These are phyloP conservation scores for Starmera stellimalicola DNA, from an alignment of 1,139 yeast species.

Conservation along the genomic window DNA sequence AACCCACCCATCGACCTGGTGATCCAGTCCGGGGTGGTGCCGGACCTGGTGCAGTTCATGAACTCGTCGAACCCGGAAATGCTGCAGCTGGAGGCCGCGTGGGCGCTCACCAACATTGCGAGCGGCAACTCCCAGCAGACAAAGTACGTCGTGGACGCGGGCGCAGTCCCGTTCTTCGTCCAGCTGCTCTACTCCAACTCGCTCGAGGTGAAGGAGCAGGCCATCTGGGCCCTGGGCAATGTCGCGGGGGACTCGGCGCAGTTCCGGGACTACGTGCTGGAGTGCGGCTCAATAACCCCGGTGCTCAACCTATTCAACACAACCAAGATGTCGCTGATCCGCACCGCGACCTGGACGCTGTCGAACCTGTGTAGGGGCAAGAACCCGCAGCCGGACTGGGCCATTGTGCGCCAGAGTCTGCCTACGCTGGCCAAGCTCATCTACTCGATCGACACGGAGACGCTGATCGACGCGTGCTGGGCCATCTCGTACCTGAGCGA, in stretches of 20 bases:
- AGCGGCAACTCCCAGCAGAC: constrained; percentile 93
- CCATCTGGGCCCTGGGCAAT: constrained; percentile 98
- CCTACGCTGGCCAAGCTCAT: constrained; percentile 90
- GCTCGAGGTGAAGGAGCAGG: constrained; percentile 92
- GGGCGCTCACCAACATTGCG: constrained; percentile 98
- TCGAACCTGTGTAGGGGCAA: constrained; percentile 95
- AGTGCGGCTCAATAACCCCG: constrained; percentile 83
- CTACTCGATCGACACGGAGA: constrained; percentile 85
- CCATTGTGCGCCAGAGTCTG: constrained; percentile 71
- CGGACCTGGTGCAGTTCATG: constrained; percentile 83
- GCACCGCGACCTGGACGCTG: constrained; percentile 98
- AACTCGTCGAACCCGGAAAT: constrained; percentile 62
- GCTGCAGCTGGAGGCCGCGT: constrained; percentile 95
- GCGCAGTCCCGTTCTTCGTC: constrained; percentile 90
- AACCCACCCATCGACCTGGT: constrained; percentile 97
- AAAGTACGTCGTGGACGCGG: constrained; percentile 79
- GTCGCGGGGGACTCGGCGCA: constrained; percentile 95
- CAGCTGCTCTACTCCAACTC: constrained; percentile 71
- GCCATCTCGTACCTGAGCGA: constrained; percentile 92
- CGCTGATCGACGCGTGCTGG: constrained; percentile 97
- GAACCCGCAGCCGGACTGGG: constrained; percentile 95
- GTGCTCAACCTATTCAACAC: constrained; percentile 70
- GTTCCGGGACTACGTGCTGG: constrained; percentile 81
- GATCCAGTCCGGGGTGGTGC: constrained; percentile 87
- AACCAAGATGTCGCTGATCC: constrained; percentile 75